Evolutionary conservation across 129 eudicot species (phyloP).

Genomic region (Escallonia rubra): DNA sequence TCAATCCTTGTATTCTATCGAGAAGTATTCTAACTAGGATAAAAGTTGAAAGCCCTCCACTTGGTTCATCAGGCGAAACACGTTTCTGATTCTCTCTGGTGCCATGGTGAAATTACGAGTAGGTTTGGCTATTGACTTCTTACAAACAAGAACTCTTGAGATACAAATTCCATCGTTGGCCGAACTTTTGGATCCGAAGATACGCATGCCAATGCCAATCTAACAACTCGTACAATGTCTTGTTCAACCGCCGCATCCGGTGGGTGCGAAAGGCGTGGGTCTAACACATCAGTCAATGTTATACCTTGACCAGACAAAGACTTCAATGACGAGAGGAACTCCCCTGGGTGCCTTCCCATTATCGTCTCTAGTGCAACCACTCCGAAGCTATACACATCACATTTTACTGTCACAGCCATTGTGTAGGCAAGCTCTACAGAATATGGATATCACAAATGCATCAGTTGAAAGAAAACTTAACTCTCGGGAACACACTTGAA

Average conservation of each 20-base stretch:
- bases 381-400: slow-evolving; percentile 39
- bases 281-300: slow-evolving; percentile 12
- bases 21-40: too few species aligned
- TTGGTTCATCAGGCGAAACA: background rate
- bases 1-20: too few species aligned
- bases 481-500: too few species aligned
- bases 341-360: slow-evolving; percentile 41
- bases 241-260: slow-evolving; percentile 2
- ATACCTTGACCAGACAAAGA: background rate
- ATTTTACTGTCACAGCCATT: slow-evolving; percentile 19
- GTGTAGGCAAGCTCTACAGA: slow-evolving; percentile 29
- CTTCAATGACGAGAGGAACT: slow-evolving; percentile 9
- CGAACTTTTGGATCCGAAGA: background rate
- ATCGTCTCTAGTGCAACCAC: slow-evolving; percentile 32
- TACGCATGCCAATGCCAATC: slow-evolving; percentile 6
- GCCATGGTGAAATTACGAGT: background rate
- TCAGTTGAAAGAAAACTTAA: background rate
- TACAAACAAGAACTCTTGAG: background rate
- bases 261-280: slow-evolving; percentile 27
- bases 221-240: slow-evolving; percentile 1
- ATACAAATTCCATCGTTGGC: background rate
- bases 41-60: too few species aligned
- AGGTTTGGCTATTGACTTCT: background rate
- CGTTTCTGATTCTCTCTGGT: background rate
- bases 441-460: background rate